phyloP scores from a whole-genome alignment of 2,329 filamentous ascomycete genomes.

The Aurifilum marmelostoma region DNA sequence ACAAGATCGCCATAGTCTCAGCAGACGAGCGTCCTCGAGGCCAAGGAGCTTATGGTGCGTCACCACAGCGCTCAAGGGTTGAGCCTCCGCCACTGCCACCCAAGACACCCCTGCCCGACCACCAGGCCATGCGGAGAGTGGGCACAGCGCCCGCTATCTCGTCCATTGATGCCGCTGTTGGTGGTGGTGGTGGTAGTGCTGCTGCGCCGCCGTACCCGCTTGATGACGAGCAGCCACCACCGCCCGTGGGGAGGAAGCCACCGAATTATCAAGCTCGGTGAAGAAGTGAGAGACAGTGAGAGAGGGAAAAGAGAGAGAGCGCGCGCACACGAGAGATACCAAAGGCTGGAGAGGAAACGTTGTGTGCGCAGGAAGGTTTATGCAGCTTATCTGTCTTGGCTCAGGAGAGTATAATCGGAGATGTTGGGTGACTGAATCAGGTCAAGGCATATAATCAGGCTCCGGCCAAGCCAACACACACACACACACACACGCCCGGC shows the following conservation, averaged over 20 bases:
- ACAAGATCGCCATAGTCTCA: slow-evolving; percentile 69
- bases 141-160: slow-evolving; percentile 25
- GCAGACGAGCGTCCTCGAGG: slow-evolving; percentile 60
- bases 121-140: slow-evolving; percentile 40
- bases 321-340: no score
- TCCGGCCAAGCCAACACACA: not conserved
- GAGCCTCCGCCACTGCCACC: slow-evolving; percentile 75
- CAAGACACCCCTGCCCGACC: slow-evolving; percentile 72
- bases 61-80: slow-evolving; percentile 43
- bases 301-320: not conserved
- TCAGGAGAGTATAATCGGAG: not conserved
- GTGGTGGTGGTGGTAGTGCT: not conserved
- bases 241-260: slow-evolving; percentile 82
- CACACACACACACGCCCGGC: not conserved
- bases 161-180: slow-evolving; percentile 19
- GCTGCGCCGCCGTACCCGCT: slow-evolving; percentile 74
- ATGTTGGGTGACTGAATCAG: not conserved
- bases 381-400: slow-evolving; percentile 3
- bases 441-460: not conserved
- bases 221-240: slow-evolving; percentile 79
- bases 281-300: slow-evolving; percentile 23
- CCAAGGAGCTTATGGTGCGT: slow-evolving; percentile 35
- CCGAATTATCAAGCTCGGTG: slow-evolving; percentile 61
- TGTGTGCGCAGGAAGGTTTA: not conserved
- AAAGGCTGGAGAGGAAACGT: not conserved